phyloP scores from a whole-genome alignment of 306 rosid genomes.

The Quercus cerris region DNA sequence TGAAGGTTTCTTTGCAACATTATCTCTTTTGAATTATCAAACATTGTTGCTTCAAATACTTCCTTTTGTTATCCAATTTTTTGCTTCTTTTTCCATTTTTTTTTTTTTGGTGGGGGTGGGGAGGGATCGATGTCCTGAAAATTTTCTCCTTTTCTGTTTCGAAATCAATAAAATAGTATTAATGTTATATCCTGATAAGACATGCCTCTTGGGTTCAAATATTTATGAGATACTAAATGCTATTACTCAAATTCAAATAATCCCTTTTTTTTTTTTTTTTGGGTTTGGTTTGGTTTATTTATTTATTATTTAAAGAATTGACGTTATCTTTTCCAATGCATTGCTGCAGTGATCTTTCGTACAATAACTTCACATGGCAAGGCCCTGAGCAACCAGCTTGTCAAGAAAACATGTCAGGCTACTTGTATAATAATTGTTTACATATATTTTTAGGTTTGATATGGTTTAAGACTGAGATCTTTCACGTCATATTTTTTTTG shows the following conservation, averaged over 20 bases:
- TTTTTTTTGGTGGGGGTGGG: too few relatives aligned
- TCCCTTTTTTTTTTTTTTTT: not conserved
- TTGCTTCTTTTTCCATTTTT: too few relatives aligned
- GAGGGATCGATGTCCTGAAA: too few relatives aligned
- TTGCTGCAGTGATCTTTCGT: not conserved
- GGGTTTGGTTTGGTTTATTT: too few relatives aligned
- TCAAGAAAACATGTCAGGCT: conserved; percentile 34
- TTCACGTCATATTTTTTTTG: conserved; percentile 6
- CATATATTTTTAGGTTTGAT: not conserved
- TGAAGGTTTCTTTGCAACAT: too few relatives aligned
- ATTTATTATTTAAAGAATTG: not conserved
- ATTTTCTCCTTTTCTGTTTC: too few relatives aligned
- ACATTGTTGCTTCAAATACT: too few relatives aligned
- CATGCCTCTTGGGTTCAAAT: not conserved
- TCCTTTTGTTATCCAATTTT: too few relatives aligned
- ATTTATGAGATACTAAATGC: not conserved
- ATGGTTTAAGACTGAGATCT: conserved; percentile 10
- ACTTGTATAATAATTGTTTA: conserved; percentile 13
- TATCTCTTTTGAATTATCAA: too few relatives aligned
- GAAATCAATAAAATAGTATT: not conserved
- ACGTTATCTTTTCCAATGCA: not conserved
- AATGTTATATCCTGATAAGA: not conserved
- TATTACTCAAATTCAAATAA: not conserved
- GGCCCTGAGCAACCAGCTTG: not conserved
- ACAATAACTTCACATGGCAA: conserved; percentile 1